Evolutionary conservation across 176 grass and related monocot genomes (phyloP).

Genomic region (Rhipidocladum racemiflorum): DNA sequence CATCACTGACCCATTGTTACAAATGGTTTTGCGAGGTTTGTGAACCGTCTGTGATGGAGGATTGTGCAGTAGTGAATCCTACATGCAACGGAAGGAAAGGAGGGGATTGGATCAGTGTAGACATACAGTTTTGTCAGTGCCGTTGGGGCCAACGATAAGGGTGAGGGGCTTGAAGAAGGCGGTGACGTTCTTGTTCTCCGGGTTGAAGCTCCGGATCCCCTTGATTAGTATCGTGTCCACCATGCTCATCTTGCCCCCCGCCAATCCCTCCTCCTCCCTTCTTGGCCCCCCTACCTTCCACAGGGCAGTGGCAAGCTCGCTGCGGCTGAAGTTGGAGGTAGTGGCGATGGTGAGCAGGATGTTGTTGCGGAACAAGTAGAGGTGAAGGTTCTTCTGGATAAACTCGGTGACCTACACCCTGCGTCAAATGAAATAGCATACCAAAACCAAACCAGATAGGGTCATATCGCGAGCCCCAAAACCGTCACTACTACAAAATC

Average conservation of each 20-base stretch:
- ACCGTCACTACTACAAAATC: no score
- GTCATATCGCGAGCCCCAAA: slow-evolving; percentile 20
- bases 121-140: slow-evolving; percentile 81
- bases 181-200: slow-evolving; percentile 98
- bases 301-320: slow-evolving; percentile 89
- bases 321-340: slow-evolving; percentile 87
- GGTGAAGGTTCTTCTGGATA: slow-evolving; percentile 99
- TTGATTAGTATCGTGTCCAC: slow-evolving; percentile 99
- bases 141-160: slow-evolving; percentile 95
- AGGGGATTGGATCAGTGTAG: slow-evolving; percentile 1
- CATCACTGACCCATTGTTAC: no score
- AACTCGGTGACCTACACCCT: slow-evolving; percentile 98
- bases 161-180: slow-evolving; percentile 98
- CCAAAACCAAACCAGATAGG: slow-evolving; percentile 11
- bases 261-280: background rate
- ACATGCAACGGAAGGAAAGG: background rate
- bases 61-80: no score
- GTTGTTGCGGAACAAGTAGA: slow-evolving; percentile 94
- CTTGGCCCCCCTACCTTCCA: slow-evolving; percentile 90
- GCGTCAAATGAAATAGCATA: background rate
- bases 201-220: slow-evolving; percentile 94
- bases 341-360: slow-evolving; percentile 82
- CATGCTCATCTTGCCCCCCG: slow-evolving; percentile 69
- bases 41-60: no score
- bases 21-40: no score